A percentile compares a stretch with the other conserved stretches of the same genome.
Conservation (phyloP, 768 basidiomycete species). For the Mycena pura region DNA sequence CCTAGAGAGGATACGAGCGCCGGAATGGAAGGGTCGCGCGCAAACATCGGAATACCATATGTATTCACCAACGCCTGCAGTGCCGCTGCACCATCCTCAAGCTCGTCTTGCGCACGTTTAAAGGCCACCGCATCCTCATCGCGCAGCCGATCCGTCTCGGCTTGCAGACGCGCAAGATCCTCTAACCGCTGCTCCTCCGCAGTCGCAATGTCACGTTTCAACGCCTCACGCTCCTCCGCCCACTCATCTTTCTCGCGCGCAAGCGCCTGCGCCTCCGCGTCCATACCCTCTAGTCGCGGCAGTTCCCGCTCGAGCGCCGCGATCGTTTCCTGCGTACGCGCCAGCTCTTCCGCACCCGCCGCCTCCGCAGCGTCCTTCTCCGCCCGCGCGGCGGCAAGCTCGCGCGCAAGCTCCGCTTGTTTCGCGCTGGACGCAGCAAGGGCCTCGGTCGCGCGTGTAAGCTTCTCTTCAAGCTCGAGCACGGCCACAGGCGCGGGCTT, state of each 20-base stretch:
- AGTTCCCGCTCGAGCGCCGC: constrained; percentile 61
- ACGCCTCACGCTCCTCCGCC: constrained; percentile 53
- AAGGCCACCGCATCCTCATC: constrained; percentile 47
- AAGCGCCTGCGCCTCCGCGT: constrained; percentile 53
- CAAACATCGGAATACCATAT: constrained; percentile 62
- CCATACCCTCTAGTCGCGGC: constrained; percentile 55
- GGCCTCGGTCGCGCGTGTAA: constrained; percentile 65
- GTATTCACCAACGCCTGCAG: constrained; percentile 60
- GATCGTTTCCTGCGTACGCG: constrained; percentile 71
- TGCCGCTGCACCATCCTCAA: constrained; percentile 55
- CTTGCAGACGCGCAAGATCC: constrained; percentile 50
- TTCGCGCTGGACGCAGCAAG: constrained; percentile 65
- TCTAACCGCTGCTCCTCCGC: constrained; percentile 59
- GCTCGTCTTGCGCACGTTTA: constrained; percentile 49
- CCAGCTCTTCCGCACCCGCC: constrained; percentile 67
- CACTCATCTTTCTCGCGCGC: constrained; percentile 57
- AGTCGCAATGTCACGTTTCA: constrained; percentile 53
- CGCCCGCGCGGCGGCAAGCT: constrained; percentile 63
- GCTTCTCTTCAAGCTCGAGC: constrained; percentile 64
- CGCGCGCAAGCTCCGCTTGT: constrained; percentile 66
- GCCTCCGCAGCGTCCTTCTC: constrained; percentile 78
- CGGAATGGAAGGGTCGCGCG: constrained; percentile 56
- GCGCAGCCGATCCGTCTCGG: constrained; percentile 54
- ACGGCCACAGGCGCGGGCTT: constrained; percentile 54
- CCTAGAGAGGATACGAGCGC: constrained; percentile 56